These are phyloP conservation scores for Rhodamnia rubescens DNA, from an alignment of 345 rosid genomes.

Conservation along the genomic window DNA sequence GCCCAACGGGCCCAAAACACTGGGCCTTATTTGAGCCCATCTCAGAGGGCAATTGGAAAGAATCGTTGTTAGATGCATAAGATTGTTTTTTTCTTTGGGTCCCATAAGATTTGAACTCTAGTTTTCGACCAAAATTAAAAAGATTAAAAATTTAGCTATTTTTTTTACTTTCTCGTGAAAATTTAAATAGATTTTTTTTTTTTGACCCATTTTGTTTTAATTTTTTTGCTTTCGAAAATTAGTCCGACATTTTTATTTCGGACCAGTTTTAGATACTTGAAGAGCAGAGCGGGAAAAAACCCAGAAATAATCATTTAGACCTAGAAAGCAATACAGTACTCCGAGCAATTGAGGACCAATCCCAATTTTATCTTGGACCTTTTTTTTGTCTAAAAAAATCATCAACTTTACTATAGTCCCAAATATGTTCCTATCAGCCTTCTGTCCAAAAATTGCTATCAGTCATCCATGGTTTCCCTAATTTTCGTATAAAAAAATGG, in stretches of 20 bases:
- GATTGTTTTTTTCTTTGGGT: too few species aligned
- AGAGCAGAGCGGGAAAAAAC: too few species aligned
- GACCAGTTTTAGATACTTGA: neutral
- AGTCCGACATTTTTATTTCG: neutral
- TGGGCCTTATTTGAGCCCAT: neutral
- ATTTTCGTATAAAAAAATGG: too few species aligned
- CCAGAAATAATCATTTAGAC: too few species aligned
- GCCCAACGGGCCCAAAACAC: neutral
- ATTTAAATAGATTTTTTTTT: neutral
- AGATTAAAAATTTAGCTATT: neutral
- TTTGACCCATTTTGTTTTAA: neutral
- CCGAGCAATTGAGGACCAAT: neutral
- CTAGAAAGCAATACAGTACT: too few species aligned
- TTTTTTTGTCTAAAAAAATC: neutral
- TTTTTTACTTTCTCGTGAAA: neutral
- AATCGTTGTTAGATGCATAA: too few species aligned
- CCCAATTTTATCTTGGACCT: neutral
- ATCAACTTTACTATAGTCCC: too few species aligned
- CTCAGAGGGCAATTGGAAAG: neutral
- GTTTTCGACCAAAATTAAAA: too few species aligned
- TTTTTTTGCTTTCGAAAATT: neutral
- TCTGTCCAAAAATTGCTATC: too few species aligned
- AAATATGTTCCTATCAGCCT: too few species aligned
- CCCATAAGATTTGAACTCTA: too few species aligned
- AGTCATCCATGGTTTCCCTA: too few species aligned